phyloP scores from a whole-genome alignment of 176 grass and related monocot species.

The Bromus sterilis region DNA sequence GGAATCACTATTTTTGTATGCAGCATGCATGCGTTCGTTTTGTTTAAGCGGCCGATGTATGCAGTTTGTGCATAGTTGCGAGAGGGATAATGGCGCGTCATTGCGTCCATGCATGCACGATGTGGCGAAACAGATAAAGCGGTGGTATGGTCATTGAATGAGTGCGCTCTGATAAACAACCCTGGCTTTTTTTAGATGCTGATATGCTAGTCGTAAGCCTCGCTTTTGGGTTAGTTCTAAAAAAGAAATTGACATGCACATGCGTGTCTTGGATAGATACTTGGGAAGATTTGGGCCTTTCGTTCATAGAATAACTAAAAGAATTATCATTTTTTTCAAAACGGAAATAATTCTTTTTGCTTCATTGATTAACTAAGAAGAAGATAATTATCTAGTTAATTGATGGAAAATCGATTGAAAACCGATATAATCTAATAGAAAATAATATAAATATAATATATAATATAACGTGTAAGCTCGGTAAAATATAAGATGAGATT shows the following conservation, averaged over 20 bases:
- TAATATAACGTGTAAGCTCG: no score
- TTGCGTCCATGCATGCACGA: neutral
- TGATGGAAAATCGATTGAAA: no score
- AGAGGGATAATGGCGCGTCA: neutral
- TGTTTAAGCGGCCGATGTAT: neutral
- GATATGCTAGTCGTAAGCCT: neutral
- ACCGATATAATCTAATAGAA: no score
- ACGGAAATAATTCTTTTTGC: no score
- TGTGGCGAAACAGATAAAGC: neutral
- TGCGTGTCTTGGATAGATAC: neutral
- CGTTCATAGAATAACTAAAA: no score
- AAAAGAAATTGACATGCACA: neutral
- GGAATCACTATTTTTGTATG: neutral
- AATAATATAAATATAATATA: no score
- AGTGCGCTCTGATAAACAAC: neutral
- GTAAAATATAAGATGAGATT: no score
- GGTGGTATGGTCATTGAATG: neutral
- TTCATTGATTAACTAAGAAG: no score
- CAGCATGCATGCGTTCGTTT: neutral
- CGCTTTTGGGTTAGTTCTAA: neutral
- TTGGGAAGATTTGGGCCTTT: no score
- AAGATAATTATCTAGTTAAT: no score
- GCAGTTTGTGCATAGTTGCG: neutral
- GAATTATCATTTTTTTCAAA: no score
- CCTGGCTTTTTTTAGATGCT: no score